Base-by-base conservation (phyloP, 116 monocot genomes). In the Zostera marina region DNA sequence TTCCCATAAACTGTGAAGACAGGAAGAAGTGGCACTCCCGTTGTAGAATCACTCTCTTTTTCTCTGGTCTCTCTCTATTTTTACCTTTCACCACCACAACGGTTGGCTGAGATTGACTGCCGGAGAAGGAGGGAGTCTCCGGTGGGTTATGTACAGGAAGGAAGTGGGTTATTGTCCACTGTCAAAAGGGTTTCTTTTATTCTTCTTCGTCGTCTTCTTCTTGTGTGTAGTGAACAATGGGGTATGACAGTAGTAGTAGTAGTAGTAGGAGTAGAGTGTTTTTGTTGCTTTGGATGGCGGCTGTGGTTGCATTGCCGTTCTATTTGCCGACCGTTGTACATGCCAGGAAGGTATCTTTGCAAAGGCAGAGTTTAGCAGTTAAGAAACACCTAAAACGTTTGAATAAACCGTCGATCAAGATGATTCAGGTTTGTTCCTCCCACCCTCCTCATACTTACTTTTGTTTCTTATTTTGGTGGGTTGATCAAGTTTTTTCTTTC, bases 401-500 rank as follows among this genome's bases (percentile, higher is more conserved):
- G 55, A 73, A 73, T 45, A 73, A 68, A 58, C 41, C 49, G 15
- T 40, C 73, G 3, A 17, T 68, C 41, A 67, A 62, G 42, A 68
- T 42, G 58, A 73, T 73, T 63, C 12, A 58, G 63, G 73, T 73
- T 7, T 16, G 38, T 2, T 16, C 5, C 17, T 24, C 5, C 38
- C 54, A 32, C n/a, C 9, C 3, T 55, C 41, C 8, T 26, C 39
- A 17, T 2, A 45, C 41, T 54, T 5, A 19, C 41, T 20, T 4
- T 56, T 23, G 8, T 7, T 17, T 22, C 43, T 52, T 53, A n/a
- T n/a, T n/a, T n/a, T n/a, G n/a, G n/a, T n/a, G n/a, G n/a, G n/a
- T n/a, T 20, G 49, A 49, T 49, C 20, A 51, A 15, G 20, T 9
- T 40, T 41, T 44, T 54, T 15, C 14, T 22, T 58, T 5, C 24